Base-by-base conservation (phyloP, 495 filamentous ascomycete genomes). In the Talaromyces liani region DNA sequence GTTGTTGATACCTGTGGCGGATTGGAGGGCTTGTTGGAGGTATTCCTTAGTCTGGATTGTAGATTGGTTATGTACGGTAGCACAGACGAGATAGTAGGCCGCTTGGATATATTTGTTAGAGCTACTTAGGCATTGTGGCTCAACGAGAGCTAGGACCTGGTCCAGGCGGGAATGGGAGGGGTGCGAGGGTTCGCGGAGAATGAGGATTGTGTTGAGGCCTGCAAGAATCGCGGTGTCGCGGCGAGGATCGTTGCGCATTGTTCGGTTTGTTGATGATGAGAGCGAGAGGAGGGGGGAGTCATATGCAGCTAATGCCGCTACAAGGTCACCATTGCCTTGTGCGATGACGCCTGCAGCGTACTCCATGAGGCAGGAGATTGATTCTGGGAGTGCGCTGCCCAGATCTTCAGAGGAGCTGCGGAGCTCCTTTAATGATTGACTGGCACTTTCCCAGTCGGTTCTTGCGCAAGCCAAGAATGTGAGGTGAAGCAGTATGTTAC, bases 281-380 rank as follows among this genome's bases (percentile, higher is more conserved):
- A 81, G 69, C 24, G 73, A 75, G 63, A 96, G 84, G 39, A 77
- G 70, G 9, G 77, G 71, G 47, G 86, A 82, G 68, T 85, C 79
- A 77, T 87, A 97, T 18, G 88, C 79, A 12, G 74, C 67, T 29
- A 91, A 76, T 4, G 94, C 93, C 0, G 74, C 68, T 20, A 82
- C 77, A 9, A 93, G 77, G 51, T 90, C 78, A 22, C 92, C 92
- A 4, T 82, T 88, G 29, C 88, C 91, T 72, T 99, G 95, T 49
- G 85, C 76, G 66, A 92, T 88, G 31, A 89, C 83, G 2, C 89
- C 94, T 6, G 79, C 71, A 7, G 96, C 86, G 71, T 97, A 98
- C 67, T 79, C 71, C 61, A 82, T 73, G 10, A 86, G 68, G 14
- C 75, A 79, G 33, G 70, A 65, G 3, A 86, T 74, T 8, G 73